phyloP scores from a whole-genome alignment of 805 yeast species.

The Lipomyces sp. region DNA sequence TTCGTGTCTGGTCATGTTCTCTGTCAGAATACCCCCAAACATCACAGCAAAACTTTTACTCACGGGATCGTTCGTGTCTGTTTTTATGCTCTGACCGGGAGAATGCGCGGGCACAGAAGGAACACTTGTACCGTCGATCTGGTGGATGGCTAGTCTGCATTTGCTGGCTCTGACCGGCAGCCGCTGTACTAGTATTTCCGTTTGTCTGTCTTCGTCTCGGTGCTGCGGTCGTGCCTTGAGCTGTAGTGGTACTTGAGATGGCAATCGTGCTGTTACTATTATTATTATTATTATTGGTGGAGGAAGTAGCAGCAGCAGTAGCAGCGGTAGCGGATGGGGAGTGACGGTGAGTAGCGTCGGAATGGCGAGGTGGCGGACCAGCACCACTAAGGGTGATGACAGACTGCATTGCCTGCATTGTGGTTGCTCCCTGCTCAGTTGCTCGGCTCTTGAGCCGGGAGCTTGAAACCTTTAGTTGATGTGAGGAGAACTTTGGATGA shows the following conservation, averaged over 20 bases:
- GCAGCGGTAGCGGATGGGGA: no score
- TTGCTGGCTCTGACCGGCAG: conserved; percentile 6
- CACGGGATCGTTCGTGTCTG: conserved; percentile 73
- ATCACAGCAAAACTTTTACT: conserved; percentile 10
- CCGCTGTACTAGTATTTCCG: not conserved
- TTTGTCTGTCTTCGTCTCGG: not conserved
- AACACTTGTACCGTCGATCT: conserved; percentile 73
- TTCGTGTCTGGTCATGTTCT: conserved; percentile 54
- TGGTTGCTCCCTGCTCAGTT: no score
- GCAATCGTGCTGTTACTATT: no score
- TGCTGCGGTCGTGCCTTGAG: not conserved
- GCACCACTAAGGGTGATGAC: not conserved
- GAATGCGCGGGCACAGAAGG: conserved; percentile 78
- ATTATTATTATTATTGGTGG: no score
- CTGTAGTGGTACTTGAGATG: not conserved
- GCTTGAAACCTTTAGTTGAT: no score
- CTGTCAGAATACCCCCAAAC: not conserved
- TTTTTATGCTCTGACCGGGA: conserved; percentile 79
- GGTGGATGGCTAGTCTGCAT: conserved; percentile 40
- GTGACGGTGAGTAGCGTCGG: not conserved
- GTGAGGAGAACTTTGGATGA: no score
- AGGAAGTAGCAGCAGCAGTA: no score
- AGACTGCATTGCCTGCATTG: conserved; percentile 12
- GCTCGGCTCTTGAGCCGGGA: no score
- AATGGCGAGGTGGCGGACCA: not conserved